Evolutionary conservation across 2,329 filamentous ascomycete genomes (phyloP), one percentile per base, ranked within the genome.

Genomic region (Didymella lethalis): DNA sequence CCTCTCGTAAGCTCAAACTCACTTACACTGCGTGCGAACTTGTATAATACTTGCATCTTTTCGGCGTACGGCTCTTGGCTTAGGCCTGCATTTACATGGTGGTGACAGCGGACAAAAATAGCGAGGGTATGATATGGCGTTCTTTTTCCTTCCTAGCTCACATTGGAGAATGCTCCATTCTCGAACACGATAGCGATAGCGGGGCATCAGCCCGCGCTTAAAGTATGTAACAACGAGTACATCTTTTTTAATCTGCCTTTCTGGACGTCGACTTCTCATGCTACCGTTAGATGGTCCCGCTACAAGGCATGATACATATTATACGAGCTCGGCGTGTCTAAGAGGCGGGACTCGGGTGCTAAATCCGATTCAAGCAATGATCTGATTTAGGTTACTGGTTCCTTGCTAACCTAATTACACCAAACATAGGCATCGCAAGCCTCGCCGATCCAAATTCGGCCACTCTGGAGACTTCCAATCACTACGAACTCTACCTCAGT

Each of bases 81-180:
- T 54, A 40, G 46, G 56, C 50, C 56, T 59, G 56, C 56, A 59
- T 59, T 59, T 47, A 59, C 50, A 54, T 41, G 56, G 46, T 41
- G 40, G 26, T 20, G 41, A 50, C 41, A 32, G 50, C 50, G 49
- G 54, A 57, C 48, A 51, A 59, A 36, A 59, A 54, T n/a, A 59
- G 56, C 50, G 50, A 54, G n/a, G 45, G 48, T 36, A 16, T 32
- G 11, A 54, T 18, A 40, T 32, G 56, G 56, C 56, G 45, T 54
- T 48, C 31, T 40, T 8, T 18, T n/a, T 43, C 8, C n/a, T 23
- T 25, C 25, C 23, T 8, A 45, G 20, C 14, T 14, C n/a, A 14
- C 10, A 16, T 23, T 26, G 7, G 16, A n/a, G 38, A 29, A 52
- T 55, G 50, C 28, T 20, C 29, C 18, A 20, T n/a, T 18, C 25